A percentile compares a stretch with the other conserved stretches of the same genome.
Evolutionary conservation across 306 rosid species (phyloP).

Genomic region (Begonia peltatifolia): DNA sequence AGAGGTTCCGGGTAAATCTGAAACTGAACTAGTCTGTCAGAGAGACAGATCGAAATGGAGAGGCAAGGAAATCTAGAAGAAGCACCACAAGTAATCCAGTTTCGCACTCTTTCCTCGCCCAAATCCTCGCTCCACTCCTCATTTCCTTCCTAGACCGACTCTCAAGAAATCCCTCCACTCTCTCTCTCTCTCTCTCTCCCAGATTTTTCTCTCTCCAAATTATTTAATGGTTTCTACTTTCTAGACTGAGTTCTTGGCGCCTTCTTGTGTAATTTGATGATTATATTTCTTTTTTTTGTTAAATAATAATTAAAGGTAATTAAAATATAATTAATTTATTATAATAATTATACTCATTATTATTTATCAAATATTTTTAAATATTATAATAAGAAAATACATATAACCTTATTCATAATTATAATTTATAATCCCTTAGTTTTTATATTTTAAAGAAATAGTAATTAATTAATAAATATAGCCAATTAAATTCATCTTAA

Average conservation of each 20-base stretch:
- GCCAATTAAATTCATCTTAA: no score
- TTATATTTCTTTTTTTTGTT: no score
- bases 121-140: constrained; percentile 55
- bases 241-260: constrained; percentile 17
- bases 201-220: constrained; percentile 23
- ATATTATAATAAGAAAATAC: no score
- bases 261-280: constrained; percentile 6
- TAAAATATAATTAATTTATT: no score
- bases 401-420: no score
- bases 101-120: constrained; percentile 24
- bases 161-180: constrained; percentile 19
- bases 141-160: constrained; percentile 41
- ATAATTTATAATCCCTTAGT: no score
- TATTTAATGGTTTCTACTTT: constrained; percentile 13
- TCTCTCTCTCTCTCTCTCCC: constrained; percentile 10
- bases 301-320: no score
- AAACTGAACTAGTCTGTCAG: background rate
- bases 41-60: background rate
- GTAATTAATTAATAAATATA: no score
- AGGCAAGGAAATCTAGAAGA: constrained; percentile 39
- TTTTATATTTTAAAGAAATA: no score
- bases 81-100: constrained; percentile 16
- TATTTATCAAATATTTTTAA: no score
- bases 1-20: background rate
- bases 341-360: no score